Evolutionary conservation across 495 filamentous ascomycete genomes (phyloP).

Genomic region (Talaromyces proteolyticus): DNA sequence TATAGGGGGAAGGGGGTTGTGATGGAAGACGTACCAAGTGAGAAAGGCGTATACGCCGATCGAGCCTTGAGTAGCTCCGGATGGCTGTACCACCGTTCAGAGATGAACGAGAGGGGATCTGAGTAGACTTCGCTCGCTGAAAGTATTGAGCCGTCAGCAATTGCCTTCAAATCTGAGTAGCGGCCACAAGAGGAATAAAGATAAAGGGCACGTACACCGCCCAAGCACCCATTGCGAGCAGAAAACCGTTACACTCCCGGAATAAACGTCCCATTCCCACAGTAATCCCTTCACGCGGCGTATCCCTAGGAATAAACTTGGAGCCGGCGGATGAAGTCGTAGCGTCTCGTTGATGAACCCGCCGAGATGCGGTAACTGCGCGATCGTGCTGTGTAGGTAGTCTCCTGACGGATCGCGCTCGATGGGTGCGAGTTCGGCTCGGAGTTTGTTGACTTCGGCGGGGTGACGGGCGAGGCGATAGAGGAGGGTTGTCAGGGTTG

Average conservation of each 20-base stretch:
- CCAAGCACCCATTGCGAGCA: not conserved
- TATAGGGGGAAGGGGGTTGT: too few relatives aligned
- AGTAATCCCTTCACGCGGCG: not conserved
- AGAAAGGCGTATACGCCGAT: not conserved
- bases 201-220: not conserved
- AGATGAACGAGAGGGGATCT: constrained; percentile 4
- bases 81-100: constrained; percentile 6
- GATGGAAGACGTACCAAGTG: too few relatives aligned
- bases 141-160: not conserved
- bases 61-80: constrained; percentile 5
- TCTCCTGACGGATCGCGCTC: constrained; percentile 1
- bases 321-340: not conserved
- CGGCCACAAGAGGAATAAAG: not conserved
- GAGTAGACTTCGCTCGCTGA: not conserved
- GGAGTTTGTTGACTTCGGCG: not conserved
- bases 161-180: not conserved
- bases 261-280: not conserved
- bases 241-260: not conserved
- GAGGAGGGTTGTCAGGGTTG: too few relatives aligned
- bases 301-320: not conserved
- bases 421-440: not conserved
- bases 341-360: not conserved
- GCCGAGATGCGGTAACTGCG: not conserved
- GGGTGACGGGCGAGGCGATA: too few relatives aligned
- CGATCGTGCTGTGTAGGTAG: not conserved